These are phyloP conservation scores for Xylaria sp. DNA, from an alignment of 495 filamentous ascomycete genomes.

Conservation along the genomic window DNA sequence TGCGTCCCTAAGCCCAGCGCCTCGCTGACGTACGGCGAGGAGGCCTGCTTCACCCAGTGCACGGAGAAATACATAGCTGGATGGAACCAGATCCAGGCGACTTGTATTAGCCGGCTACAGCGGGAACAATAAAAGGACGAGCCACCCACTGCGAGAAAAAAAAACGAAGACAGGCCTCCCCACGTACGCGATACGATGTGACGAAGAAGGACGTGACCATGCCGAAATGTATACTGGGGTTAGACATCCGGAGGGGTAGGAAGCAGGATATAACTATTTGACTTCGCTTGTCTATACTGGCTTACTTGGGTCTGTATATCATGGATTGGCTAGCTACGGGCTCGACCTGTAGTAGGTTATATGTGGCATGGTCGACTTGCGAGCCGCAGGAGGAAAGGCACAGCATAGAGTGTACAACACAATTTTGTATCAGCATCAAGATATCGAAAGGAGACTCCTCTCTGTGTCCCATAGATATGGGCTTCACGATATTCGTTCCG, in stretches of 20 bases:
- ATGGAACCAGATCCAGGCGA: constrained; percentile 84
- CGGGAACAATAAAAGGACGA: constrained; percentile 51
- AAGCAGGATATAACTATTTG: background rate
- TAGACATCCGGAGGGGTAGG: background rate
- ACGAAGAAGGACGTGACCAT: background rate
- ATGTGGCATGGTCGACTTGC: background rate
- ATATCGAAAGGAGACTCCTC: constrained; percentile 19
- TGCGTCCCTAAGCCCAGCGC: constrained; percentile 86
- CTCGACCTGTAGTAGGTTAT: background rate
- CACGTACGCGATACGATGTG: background rate
- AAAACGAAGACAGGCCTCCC: background rate
- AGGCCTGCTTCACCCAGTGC: constrained; percentile 80
- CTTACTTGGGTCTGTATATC: background rate
- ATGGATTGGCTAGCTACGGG: background rate
- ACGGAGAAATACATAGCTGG: constrained; percentile 97
- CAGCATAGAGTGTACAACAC: constrained; percentile 38
- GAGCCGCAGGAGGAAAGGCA: background rate
- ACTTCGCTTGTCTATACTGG: background rate
- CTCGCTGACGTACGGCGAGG: constrained; percentile 75
- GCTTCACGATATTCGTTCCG: constrained; percentile 11
- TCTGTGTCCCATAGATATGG: background rate
- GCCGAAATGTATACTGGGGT: background rate
- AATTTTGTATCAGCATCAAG: constrained; percentile 22
- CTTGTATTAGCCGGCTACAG: constrained; percentile 78
- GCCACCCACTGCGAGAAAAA: background rate